Conservation (phyloP, 1,284 basidiomycete genomes). For the Trichosporon sp. region DNA sequence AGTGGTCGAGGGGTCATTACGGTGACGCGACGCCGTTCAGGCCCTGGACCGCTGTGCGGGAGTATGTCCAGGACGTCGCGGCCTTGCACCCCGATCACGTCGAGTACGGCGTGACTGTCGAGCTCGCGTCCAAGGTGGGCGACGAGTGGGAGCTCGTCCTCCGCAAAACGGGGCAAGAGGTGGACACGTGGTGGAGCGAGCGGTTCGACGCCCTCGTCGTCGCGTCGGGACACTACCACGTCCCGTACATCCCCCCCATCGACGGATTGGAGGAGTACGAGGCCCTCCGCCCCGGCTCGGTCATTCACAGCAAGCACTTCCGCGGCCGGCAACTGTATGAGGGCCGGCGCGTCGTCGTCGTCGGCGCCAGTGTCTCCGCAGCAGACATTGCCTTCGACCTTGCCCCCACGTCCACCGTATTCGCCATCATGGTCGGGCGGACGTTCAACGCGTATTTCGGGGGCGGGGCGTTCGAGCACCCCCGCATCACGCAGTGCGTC, state of each 20-base stretch:
- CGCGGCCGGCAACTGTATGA: constrained; percentile 18
- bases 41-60: constrained; percentile 21
- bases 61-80: constrained; percentile 48
- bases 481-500: constrained; percentile 16
- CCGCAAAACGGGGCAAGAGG: constrained; percentile 57
- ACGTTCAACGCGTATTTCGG: constrained; percentile 28
- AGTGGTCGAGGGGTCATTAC: background rate
- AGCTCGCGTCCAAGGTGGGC: constrained; percentile 58
- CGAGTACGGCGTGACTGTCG: constrained; percentile 61
- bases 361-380: constrained; percentile 22
- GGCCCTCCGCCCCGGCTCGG: constrained; percentile 49
- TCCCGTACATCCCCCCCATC: constrained; percentile 59
- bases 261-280: constrained; percentile 57
- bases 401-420: constrained; percentile 3
- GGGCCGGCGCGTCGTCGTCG: constrained; percentile 25
- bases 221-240: constrained; percentile 60
- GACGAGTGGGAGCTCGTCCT: constrained; percentile 38
- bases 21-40: constrained; percentile 25
- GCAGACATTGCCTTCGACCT: constrained; percentile 31
- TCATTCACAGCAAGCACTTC: constrained; percentile 52
- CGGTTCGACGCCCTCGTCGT: constrained; percentile 61
- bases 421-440: constrained; percentile 22
- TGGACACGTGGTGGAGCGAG: constrained; percentile 40
- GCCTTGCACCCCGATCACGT: constrained; percentile 55
- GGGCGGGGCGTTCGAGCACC: constrained; percentile 24